Evolutionary conservation across 805 yeast genomes (phyloP), one percentile per base, ranked within the genome.

Genomic region (Saturnispora gosingensis): DNA sequence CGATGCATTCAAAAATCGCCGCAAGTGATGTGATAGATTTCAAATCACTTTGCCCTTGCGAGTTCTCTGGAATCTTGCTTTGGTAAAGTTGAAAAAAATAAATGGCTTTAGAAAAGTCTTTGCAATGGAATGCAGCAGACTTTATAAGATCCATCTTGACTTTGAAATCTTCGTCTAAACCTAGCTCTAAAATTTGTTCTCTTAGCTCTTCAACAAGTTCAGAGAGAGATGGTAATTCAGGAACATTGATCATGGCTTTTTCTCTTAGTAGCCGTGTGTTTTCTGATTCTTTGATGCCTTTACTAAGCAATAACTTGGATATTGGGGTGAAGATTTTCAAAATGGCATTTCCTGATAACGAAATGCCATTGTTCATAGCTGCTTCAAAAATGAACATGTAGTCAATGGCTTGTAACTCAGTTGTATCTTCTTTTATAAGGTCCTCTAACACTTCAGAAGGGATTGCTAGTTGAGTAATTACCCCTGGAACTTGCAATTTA

Each of bases 41-140:
- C 2, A 64, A 8, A 18, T 56, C 57, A 18, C 53, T 54, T 22
- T 59, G 55, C 10, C 54, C 59, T 8, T 27, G 11, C 0, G 67
- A 56, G n/a, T 56, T 61, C 40, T 62, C 60, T 4, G 66, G 57
- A 30, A 59, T 59, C 35, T 53, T 52, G 4, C 58, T 46, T 49
- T 63, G 68, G 38, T 60, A 67, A 3, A 46, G 36, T 20, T 59
- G 59, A 39, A 59, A 64, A 25, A 53, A 53, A 22, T 59, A 52
- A 5, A 65, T 43, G 0, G 69, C 56, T 6, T 45, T 50, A 9
- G 43, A 38, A 24, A 67, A 42, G 45, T 66, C 64, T 3, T 49
- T 30, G 6, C 56, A 53, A 45, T 60, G 52, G 45, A 64, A 63
- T 1, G 64, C 68, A n/a, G 56, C 46, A 1, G 64, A 57, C 48